A percentile compares a stretch with the other conserved stretches of the same genome.
Conservation (phyloP, 768 basidiomycete genomes). For the Holtermannia corniformis region DNA sequence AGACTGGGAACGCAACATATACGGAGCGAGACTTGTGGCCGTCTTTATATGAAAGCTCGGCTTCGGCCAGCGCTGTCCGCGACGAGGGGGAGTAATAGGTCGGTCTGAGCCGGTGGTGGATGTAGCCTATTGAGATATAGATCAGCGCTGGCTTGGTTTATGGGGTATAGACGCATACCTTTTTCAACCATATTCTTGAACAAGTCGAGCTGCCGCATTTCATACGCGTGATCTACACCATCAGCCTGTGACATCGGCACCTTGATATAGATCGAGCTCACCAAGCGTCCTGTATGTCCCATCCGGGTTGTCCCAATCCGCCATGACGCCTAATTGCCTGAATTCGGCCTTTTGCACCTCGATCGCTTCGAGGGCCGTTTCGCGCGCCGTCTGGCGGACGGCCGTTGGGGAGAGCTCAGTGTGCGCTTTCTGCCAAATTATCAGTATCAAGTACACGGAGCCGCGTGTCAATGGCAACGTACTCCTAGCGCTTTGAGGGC, state of each 20-base stretch:
- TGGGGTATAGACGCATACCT: no score
- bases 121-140: constrained; percentile 67
- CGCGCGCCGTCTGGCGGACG: constrained; percentile 62
- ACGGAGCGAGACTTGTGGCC: constrained; percentile 79
- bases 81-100: constrained; percentile 95
- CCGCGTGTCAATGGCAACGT: constrained; percentile 1
- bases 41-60: constrained; percentile 82
- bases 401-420: constrained; percentile 51
- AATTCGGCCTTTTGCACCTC: constrained; percentile 70
- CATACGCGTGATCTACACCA: constrained; percentile 65
- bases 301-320: constrained; percentile 60
- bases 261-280: constrained; percentile 33
- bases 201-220: constrained; percentile 73
- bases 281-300: constrained; percentile 76
- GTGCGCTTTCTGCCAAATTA: constrained; percentile 47
- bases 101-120: constrained; percentile 77
- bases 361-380: constrained; percentile 65
- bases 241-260: not conserved
- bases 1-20: constrained; percentile 70
- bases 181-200: constrained; percentile 82
- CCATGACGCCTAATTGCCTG: constrained; percentile 75
- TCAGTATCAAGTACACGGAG: not conserved
- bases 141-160: no score
- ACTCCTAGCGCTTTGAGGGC: constrained; percentile 69
- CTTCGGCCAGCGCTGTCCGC: constrained; percentile 85